These are phyloP conservation scores for Penicillium concentricum DNA, from an alignment of 2,329 filamentous ascomycete genomes.

Conservation along the genomic window DNA sequence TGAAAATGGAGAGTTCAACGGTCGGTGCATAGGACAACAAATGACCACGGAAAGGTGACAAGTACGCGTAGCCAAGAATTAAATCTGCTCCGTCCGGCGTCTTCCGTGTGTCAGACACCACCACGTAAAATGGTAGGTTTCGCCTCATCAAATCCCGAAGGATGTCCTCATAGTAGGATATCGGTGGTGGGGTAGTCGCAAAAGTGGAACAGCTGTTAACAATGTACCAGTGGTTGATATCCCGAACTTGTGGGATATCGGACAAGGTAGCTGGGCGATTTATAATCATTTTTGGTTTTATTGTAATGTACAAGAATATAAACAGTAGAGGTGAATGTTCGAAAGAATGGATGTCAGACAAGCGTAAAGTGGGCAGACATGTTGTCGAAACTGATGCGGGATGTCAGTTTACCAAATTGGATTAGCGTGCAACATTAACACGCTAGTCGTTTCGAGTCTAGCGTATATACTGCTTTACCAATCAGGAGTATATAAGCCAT, in stretches of 20 bases:
- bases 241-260: constrained; percentile 36
- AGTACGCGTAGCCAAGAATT: constrained; percentile 38
- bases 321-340: background rate
- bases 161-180: constrained; percentile 29
- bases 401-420: background rate
- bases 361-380: background rate
- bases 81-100: constrained; percentile 3
- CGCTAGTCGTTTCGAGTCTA: background rate
- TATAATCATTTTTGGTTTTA: constrained; percentile 2
- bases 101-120: constrained; percentile 23
- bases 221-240: constrained; percentile 41
- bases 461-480: background rate
- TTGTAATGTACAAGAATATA: background rate
- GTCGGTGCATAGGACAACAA: constrained; percentile 41
- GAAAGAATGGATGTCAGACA: background rate
- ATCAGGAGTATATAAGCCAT: background rate
- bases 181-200: constrained; percentile 27
- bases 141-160: constrained; percentile 25
- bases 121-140: constrained; percentile 40
- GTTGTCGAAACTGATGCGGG: background rate
- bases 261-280: constrained; percentile 33
- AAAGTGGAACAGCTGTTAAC: constrained; percentile 37
- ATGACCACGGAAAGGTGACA: constrained; percentile 35
- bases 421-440: background rate
- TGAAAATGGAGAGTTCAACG: constrained; percentile 42